Evolutionary conservation across 495 filamentous ascomycete species (phyloP), one percentile per base, ranked within the genome.

Genomic region (Alectoria sarmentosa): DNA sequence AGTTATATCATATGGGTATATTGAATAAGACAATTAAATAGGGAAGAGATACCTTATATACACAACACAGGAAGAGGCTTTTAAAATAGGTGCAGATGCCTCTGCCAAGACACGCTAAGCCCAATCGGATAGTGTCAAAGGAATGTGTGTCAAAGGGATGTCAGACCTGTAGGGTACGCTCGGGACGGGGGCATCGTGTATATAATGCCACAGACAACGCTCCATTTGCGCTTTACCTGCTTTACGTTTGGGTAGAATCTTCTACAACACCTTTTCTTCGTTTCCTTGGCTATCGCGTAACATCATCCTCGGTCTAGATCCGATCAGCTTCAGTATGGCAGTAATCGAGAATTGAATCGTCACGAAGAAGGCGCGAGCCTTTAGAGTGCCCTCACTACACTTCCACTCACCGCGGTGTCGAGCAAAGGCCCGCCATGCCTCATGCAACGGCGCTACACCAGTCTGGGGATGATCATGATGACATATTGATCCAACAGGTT

Each of bases 401-500:
- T 4, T 57, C 14, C 54, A 56, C 2, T 44, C 34, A 34, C 26
- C 5, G 21, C 21, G 1, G 30, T 10, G 60, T 38, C 19, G 28
- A 37, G 34, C 23, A n/a, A 30, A 56, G 26, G 54, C 44, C 57
- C 60, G 72, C 60, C 14, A 83, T 83, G 81, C 80, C 80, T 69
- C 81, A 82, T 73, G 79, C 81, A 36, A 82, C 78, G 2, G 67
- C 67, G 6, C 49, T 41, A 10, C 26, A 69, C 39, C 73, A 67
- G 28, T 46, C 72, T 38, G 76, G 77, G 26, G 81, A 82, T 70
- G 69, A 73, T 21, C 75, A 79, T 32, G 82, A 82, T 56, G 76
- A 83, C 41, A 76, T 76, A 73, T 75, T 82, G 42, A 80, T 83
- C 72, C 76, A 76, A 66, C 77, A 79, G 67, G 74, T 80, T 65